Evolutionary conservation across 73 alveolate genomes (phyloP).

Genomic region (Urostyla sp.): DNA sequence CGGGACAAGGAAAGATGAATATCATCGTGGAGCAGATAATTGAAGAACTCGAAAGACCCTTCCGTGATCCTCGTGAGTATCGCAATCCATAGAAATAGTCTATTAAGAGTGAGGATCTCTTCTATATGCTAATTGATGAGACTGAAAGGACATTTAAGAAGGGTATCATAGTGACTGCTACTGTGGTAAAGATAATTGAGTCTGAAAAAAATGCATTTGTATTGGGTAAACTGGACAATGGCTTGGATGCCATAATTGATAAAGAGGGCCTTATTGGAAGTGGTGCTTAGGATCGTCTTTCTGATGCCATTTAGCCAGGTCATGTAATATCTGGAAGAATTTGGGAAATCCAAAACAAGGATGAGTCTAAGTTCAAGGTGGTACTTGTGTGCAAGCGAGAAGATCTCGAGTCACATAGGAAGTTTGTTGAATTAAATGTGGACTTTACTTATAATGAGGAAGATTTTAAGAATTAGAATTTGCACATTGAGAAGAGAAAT

Average conservation of each 20-base stretch:
- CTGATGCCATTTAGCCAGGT: constrained; percentile 61
- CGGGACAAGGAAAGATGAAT: constrained; percentile 61
- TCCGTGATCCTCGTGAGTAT: constrained; percentile 74
- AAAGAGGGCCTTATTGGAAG: constrained; percentile 66
- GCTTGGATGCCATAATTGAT: constrained; percentile 77
- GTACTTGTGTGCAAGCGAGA: constrained; percentile 71
- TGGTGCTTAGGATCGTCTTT: constrained; percentile 56
- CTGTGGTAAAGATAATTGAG: constrained; percentile 72
- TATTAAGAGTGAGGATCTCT: constrained; percentile 67
- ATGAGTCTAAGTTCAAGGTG: constrained; percentile 56
- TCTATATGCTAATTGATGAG: constrained; percentile 84
- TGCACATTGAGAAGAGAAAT: constrained; percentile 59
- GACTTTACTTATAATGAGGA: constrained; percentile 71
- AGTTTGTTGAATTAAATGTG: constrained; percentile 52
- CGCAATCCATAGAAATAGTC: constrained; percentile 48
- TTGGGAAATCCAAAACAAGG: constrained; percentile 28
- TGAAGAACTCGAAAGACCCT: constrained; percentile 82
- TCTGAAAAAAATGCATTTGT: constrained; percentile 35
- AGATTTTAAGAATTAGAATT: constrained; percentile 71
- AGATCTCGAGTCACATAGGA: constrained; percentile 71
- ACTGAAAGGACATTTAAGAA: constrained; percentile 67
- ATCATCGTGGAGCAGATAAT: constrained; percentile 70
- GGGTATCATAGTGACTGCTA: constrained; percentile 88
- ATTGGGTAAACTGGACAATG: constrained; percentile 80
- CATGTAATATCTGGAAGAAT: constrained; percentile 53